These are phyloP conservation scores for Carex scoparia DNA, from an alignment of 176 grass and related monocot species.

Conservation along the genomic window DNA sequence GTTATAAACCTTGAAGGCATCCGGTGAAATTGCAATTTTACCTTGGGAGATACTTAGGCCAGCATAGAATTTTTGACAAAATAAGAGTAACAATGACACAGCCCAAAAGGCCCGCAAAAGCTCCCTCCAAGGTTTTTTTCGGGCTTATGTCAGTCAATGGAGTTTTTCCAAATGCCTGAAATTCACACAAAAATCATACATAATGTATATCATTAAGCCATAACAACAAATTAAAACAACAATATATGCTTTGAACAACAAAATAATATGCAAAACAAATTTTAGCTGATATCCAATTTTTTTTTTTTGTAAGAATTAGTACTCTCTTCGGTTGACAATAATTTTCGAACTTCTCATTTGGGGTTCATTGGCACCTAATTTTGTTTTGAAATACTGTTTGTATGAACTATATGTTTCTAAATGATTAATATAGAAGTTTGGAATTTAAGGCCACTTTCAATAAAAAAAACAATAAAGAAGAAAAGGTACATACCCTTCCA, in stretches of 20 bases:
- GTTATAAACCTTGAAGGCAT: slow-evolving; percentile 7
- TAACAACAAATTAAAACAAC: slow-evolving; percentile 4
- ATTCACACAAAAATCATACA: slow-evolving; percentile 32
- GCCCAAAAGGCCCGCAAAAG: slow-evolving; percentile 80
- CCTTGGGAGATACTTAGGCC: slow-evolving; percentile 73
- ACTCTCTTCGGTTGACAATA: not conserved
- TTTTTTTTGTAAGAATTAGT: not conserved
- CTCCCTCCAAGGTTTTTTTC: slow-evolving; percentile 93
- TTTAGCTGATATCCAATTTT: not conserved
- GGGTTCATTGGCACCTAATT: too few relatives aligned
- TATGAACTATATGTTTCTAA: too few relatives aligned
- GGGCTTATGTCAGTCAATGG: slow-evolving; percentile 92
- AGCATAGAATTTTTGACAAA: slow-evolving; percentile 50
- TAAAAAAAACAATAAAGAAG: slow-evolving; percentile 9
- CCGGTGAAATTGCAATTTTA: slow-evolving; percentile 1
- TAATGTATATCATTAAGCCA: slow-evolving; percentile 3
- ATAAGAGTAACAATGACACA: slow-evolving; percentile 74
- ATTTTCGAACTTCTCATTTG: not conserved
- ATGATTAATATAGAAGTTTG: too few relatives aligned
- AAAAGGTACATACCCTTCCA: slow-evolving; percentile 62
- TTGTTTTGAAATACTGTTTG: too few relatives aligned
- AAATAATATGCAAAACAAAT: not conserved
- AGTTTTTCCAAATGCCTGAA: slow-evolving; percentile 86
- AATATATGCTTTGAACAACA: slow-evolving; percentile 7
- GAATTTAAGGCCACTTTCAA: too few relatives aligned